Evolutionary conservation across 2,329 filamentous ascomycete species (phyloP), one percentile per base, ranked within the genome.

Genomic region (Verticillium nubilum): DNA sequence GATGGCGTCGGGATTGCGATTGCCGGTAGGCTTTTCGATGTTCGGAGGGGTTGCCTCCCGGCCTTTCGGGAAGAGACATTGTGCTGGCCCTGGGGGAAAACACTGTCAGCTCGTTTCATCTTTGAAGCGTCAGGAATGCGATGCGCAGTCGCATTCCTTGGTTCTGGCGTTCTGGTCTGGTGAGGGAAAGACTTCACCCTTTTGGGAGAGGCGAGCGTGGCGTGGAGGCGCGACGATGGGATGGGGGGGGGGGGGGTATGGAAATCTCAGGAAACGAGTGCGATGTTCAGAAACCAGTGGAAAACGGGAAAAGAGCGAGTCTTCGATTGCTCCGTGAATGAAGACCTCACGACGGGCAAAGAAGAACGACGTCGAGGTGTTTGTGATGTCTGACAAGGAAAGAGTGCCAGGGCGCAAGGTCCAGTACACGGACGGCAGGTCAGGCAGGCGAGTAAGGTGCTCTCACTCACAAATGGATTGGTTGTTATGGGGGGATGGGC

Each of bases 51-150:
- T 79, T 81, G 66, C 82, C 82, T 69, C 86, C 85, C 60, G 89
- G 89, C 73, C 88, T 82, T 71, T 84, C 78, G 63, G 84, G 83
- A 65, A 85, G 80, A 75, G 84, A 85, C 85, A 88, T 87, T 69
- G 68, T 77, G 70, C 77, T 80, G 63, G 54, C 64, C 42, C 42
- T 50, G 55, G 53, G 54, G 28, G 57, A 60, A 56, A 52, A 50
- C 42, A 37, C 33, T 42, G 56, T 63, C 54, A 64, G 63, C 19
- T 53, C 37, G 25, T 54, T 26, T 47, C 47, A 28, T 29, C 50
- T 42, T 28, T 25, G 58, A 57, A 47, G 58, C 35, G 59, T 55
- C 17, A 28, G 35, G 47, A 27, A 12, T 47, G 52, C 26, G 50
- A 27, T 37, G 54, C 27, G 54, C 50, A 13, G 23, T 42, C 31